These are phyloP conservation scores for Suhomyces kilbournensis DNA, from an alignment of 805 yeast species.

Conservation along the genomic window DNA sequence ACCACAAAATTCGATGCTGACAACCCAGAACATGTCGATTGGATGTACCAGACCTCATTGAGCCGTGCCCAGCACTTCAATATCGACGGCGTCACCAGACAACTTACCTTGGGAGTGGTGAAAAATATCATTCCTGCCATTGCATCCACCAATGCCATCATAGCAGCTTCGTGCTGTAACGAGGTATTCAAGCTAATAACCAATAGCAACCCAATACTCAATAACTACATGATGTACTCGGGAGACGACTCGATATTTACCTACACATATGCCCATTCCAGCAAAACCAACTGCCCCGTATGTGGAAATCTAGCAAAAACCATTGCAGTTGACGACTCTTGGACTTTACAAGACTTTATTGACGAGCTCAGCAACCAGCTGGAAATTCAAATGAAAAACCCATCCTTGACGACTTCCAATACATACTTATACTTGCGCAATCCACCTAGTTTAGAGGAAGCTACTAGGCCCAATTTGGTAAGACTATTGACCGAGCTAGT, in stretches of 20 bases:
- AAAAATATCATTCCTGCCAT: constrained; percentile 92
- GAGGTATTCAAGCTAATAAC: constrained; percentile 81
- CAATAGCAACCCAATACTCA: constrained; percentile 59
- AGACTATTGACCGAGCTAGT: constrained; percentile 35
- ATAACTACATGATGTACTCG: constrained; percentile 82
- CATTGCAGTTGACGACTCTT: constrained; percentile 25
- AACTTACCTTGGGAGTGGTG: constrained; percentile 79
- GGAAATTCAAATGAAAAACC: constrained; percentile 33
- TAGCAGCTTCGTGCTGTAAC: constrained; percentile 85
- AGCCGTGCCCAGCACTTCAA: constrained; percentile 61
- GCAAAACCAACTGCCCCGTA: constrained; percentile 64
- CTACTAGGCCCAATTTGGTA: constrained; percentile 44
- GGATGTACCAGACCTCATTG: constrained; percentile 55
- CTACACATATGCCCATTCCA: constrained; percentile 64
- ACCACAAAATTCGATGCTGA: constrained; percentile 63
- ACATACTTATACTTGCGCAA: constrained; percentile 43
- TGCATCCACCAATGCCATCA: constrained; percentile 88
- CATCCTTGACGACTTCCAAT: constrained; percentile 44
- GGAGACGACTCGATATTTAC: constrained; percentile 80
- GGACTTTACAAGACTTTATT: constrained; percentile 38
- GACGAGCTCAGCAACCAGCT: constrained; percentile 33
- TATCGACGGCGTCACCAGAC: constrained; percentile 72
- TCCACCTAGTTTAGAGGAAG: constrained; percentile 46
- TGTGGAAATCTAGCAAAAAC: constrained; percentile 53
- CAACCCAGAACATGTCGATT: constrained; percentile 57